Percentiles rank a stretch among this genome's conserved stretches.
phyloP scores from a whole-genome alignment of 176 grass and related monocot genomes.

The Tillandsia leiboldiana region DNA sequence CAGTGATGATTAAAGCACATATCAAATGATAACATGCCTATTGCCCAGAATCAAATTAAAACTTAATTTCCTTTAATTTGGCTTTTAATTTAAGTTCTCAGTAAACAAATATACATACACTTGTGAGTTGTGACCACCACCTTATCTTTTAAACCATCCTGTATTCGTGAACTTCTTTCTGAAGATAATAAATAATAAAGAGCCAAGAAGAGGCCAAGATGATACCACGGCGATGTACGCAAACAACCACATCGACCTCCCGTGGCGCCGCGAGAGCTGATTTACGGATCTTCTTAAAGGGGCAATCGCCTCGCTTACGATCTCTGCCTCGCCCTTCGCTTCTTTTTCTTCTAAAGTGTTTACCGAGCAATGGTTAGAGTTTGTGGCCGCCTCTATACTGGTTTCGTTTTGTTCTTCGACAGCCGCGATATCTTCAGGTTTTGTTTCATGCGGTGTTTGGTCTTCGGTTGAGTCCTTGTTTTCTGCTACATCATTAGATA shows the following conservation, averaged over 20 bases:
- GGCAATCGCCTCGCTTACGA: slow-evolving; percentile 36
- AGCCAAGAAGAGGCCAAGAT: slow-evolving; percentile 75
- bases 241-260: slow-evolving; percentile 72
- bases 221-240: slow-evolving; percentile 72
- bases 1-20: too few relatives aligned
- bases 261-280: slow-evolving; percentile 38
- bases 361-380: background rate
- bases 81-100: slow-evolving; percentile 1
- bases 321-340: slow-evolving; percentile 4
- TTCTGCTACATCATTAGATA: slow-evolving; percentile 26
- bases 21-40: too few relatives aligned
- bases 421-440: slow-evolving; percentile 5
- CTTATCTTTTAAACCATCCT: slow-evolving; percentile 18
- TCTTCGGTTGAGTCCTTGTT: slow-evolving; percentile 4
- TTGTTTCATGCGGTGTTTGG: slow-evolving; percentile 22
- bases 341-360: slow-evolving; percentile 17
- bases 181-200: slow-evolving; percentile 50
- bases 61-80: background rate
- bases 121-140: too few relatives aligned
- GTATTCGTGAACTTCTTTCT: slow-evolving; percentile 45
- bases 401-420: slow-evolving; percentile 7
- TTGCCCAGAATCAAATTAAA: slow-evolving; percentile 9
- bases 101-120: background rate
- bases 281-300: slow-evolving; percentile 69
- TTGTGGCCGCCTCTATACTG: slow-evolving; percentile 10